These are phyloP conservation scores for Cryptomeria japonica DNA, from an alignment of 75 land plant species.

Conservation along the genomic window DNA sequence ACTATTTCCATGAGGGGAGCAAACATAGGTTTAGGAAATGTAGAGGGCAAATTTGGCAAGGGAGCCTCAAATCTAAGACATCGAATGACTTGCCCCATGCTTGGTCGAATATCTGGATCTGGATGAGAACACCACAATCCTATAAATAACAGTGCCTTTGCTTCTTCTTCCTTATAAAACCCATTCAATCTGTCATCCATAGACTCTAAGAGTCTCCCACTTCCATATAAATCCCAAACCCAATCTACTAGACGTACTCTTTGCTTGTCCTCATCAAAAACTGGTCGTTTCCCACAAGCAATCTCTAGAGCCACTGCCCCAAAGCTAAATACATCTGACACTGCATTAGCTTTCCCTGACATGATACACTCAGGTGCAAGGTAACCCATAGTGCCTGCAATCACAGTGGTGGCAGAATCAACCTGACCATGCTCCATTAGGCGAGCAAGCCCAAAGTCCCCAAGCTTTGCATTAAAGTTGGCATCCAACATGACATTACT, in stretches of 20 bases:
- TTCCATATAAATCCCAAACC: slow-evolving; percentile 39
- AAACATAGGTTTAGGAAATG: slow-evolving; percentile 40
- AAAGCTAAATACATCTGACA: slow-evolving; percentile 25
- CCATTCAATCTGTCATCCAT: slow-evolving; percentile 30
- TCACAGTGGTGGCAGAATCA: slow-evolving; percentile 12
- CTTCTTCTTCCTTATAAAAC: slow-evolving; percentile 27
- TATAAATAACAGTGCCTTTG: slow-evolving; percentile 28
- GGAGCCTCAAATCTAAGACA: slow-evolving; percentile 33
- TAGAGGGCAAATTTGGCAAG: slow-evolving; percentile 31
- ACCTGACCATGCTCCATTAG: background rate
- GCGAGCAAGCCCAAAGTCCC: slow-evolving; percentile 37
- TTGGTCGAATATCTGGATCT: slow-evolving; percentile 32
- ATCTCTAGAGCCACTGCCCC: slow-evolving; percentile 19
- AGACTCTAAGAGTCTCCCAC: slow-evolving; percentile 23
- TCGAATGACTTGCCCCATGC: slow-evolving; percentile 39
- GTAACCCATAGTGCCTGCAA: slow-evolving; percentile 29
- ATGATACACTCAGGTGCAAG: slow-evolving; percentile 22
- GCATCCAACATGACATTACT: slow-evolving; percentile 25
- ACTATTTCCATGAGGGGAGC: background rate
- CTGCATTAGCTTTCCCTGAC: slow-evolving; percentile 16
- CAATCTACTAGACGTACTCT: slow-evolving; percentile 18
- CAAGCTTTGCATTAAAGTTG: slow-evolving; percentile 23
- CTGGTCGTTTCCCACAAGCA: background rate
- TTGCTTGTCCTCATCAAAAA: slow-evolving; percentile 8
- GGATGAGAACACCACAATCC: slow-evolving; percentile 61